Percentiles rank a stretch among this genome's conserved stretches.
These are phyloP conservation scores for Apiotrichum brassicae DNA, from an alignment of 1,284 basidiomycete species.

Conservation along the genomic window DNA sequence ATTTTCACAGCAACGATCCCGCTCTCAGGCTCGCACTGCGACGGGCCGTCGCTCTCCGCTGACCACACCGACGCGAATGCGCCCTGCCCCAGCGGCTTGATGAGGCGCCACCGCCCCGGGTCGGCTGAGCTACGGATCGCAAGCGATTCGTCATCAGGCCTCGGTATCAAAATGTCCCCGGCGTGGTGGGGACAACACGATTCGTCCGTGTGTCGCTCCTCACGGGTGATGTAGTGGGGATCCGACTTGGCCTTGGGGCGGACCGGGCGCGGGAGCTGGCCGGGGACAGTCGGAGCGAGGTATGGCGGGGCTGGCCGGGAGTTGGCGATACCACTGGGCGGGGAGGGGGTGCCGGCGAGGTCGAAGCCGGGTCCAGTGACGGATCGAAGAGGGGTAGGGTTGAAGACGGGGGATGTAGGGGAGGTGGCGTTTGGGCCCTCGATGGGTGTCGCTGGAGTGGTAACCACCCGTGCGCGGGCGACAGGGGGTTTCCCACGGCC, in stretches of 20 bases:
- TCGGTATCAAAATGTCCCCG: conserved; percentile 24
- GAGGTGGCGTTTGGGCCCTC: not conserved
- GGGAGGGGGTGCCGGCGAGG: not conserved
- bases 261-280: not conserved
- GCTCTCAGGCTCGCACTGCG: conserved; percentile 11
- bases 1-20: conserved; percentile 67
- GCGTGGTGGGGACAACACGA: conserved; percentile 16
- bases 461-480: conserved; percentile 11
- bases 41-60: conserved; percentile 50
- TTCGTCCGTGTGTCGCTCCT: conserved; percentile 11
- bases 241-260: too few relatives aligned
- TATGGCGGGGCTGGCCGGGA: not conserved
- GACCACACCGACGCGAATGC: conserved; percentile 74
- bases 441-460: not conserved
- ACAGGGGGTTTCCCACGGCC: conserved; percentile 4
- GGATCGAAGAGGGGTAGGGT: conserved; percentile 6
- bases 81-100: conserved; percentile 61
- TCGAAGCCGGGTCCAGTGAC: conserved; percentile 6
- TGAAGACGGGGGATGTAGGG: not conserved
- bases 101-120: conserved; percentile 47
- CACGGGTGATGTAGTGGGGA: conserved; percentile 5
- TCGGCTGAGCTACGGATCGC: conserved; percentile 7
- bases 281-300: not conserved
- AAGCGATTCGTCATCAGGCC: conserved; percentile 8
- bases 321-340: conserved; percentile 1